Base-by-base conservation (phyloP, 2,329 filamentous ascomycete genomes). In the Xylaria sp. region DNA sequence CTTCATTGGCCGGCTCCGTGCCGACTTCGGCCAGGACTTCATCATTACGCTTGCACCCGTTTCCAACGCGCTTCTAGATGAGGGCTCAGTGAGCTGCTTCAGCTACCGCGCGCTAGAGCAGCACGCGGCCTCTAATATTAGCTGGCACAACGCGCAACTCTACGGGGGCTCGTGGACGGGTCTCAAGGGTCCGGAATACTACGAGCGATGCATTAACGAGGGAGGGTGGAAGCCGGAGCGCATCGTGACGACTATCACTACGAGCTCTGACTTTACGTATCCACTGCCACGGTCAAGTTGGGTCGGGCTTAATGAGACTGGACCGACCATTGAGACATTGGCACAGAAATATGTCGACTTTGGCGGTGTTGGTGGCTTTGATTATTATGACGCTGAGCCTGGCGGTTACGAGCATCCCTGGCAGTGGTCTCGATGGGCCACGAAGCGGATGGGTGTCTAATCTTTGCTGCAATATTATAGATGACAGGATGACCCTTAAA, bases 11-110 rank as follows among this genome's bases (percentile, higher is more conserved):
- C 45, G 20, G 12, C 45, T 48, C 23, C 45, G 45, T 25, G 45
- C 45, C 15, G 60, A 70, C 65, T 70, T 70, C n/a, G 65, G 67
- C 2, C 56, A 34, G 3, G 52, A 65, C 30, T 70, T 70, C 52
- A 23, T 70, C 39, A 65, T 67, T 28, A 70, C 64, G 2, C 55
- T 67, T 0, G 67, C 65, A 13, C 67, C 67, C 13, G 60, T 67
- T 10, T 70, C 64, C 7, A 62, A 63, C n/a, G 65, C 67, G 18
- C 62, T 65, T 20, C 36, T 69, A 9, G 50, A 60, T 12, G 32
- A 58, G 56, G 30, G 50, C 12, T 61, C 48, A n/a, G 41, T 65
- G 15, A 65, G 64, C 56, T 50, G 53, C 13, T 69, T 69, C 50
- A 65, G 60, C 64, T 69, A 69, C 60, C 23, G 46, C 13, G 53